Evolutionary conservation across 2,329 filamentous ascomycete genomes (phyloP).

Genomic region (Raffaelea ambrosiae): DNA sequence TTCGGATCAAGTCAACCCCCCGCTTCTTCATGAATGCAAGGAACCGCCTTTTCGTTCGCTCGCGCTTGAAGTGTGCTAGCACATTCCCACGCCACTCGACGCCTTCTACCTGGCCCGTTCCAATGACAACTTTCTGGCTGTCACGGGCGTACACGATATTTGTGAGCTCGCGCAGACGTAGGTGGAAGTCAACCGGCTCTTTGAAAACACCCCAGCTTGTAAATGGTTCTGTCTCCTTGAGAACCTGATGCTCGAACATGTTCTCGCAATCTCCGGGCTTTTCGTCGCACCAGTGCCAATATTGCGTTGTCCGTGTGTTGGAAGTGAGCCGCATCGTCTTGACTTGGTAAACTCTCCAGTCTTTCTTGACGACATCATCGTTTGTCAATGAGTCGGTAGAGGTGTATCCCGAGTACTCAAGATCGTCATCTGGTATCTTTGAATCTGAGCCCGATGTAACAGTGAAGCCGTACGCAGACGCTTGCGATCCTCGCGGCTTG

Average conservation of each 20-base stretch:
- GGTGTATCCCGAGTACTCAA: slow-evolving; percentile 38
- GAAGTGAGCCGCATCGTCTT: slow-evolving; percentile 39
- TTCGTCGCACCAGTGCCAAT: slow-evolving; percentile 41
- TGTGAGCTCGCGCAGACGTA: slow-evolving; percentile 36
- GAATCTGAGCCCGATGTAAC: background rate
- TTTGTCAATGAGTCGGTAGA: slow-evolving; percentile 42
- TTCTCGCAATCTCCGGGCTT: slow-evolving; percentile 20
- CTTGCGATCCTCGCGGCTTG: no score
- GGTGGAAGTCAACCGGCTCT: slow-evolving; percentile 41
- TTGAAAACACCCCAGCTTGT: slow-evolving; percentile 41
- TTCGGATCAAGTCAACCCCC: slow-evolving; percentile 31
- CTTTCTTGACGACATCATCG: slow-evolving; percentile 33
- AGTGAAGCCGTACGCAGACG: background rate
- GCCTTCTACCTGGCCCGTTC: slow-evolving; percentile 23
- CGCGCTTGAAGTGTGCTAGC: slow-evolving; percentile 42
- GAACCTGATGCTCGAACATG: slow-evolving; percentile 45
- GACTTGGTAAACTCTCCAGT: slow-evolving; percentile 45
- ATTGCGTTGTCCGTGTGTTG: slow-evolving; percentile 40
- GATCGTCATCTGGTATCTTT: slow-evolving; percentile 22
- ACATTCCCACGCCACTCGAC: slow-evolving; percentile 33
- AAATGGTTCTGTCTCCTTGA: slow-evolving; percentile 31
- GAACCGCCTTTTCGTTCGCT: slow-evolving; percentile 44
- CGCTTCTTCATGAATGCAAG: slow-evolving; percentile 36
- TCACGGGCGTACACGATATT: slow-evolving; percentile 36
- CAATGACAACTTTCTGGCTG: slow-evolving; percentile 32